A percentile compares a stretch with the other conserved stretches of the same genome.
phyloP scores from a whole-genome alignment of 2,329 filamentous ascomycete genomes.

The Didymella arachidicola region DNA sequence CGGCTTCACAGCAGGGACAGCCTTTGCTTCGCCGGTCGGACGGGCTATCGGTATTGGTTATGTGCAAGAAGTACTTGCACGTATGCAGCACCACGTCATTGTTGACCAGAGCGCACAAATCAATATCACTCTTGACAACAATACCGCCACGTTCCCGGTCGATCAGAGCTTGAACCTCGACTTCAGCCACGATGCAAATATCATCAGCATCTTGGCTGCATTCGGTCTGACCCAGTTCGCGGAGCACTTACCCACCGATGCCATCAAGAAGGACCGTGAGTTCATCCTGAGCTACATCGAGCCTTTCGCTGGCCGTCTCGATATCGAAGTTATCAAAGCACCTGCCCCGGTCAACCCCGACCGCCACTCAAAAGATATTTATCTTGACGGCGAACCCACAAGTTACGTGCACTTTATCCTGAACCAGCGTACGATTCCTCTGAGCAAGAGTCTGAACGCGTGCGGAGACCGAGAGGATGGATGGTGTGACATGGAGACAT shows the following conservation, averaged over 20 bases:
- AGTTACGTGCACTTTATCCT: slow-evolving; percentile 77
- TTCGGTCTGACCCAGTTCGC: slow-evolving; percentile 77
- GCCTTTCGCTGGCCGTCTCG: slow-evolving; percentile 75
- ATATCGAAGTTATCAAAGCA: slow-evolving; percentile 76
- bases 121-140: slow-evolving; percentile 75
- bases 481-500: slow-evolving; percentile 77
- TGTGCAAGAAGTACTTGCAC: slow-evolving; percentile 75
- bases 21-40: slow-evolving; percentile 70
- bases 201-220: slow-evolving; percentile 72
- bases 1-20: slow-evolving; percentile 67
- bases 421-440: slow-evolving; percentile 75
- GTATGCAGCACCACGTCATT: slow-evolving; percentile 70
- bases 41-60: slow-evolving; percentile 73
- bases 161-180: slow-evolving; percentile 79
- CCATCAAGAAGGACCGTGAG: slow-evolving; percentile 63
- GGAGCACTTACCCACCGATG: slow-evolving; percentile 62
- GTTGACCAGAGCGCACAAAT: slow-evolving; percentile 53
- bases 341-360: slow-evolving; percentile 64
- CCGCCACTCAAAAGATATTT: slow-evolving; percentile 50
- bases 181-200: slow-evolving; percentile 80
- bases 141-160: slow-evolving; percentile 72
- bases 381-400: slow-evolving; percentile 63
- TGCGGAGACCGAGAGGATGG: slow-evolving; percentile 74
- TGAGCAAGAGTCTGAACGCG: slow-evolving; percentile 70
- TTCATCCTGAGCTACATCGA: slow-evolving; percentile 73